phyloP scores from a whole-genome alignment of 306 rosid species.

The Parietaria judaica region DNA sequence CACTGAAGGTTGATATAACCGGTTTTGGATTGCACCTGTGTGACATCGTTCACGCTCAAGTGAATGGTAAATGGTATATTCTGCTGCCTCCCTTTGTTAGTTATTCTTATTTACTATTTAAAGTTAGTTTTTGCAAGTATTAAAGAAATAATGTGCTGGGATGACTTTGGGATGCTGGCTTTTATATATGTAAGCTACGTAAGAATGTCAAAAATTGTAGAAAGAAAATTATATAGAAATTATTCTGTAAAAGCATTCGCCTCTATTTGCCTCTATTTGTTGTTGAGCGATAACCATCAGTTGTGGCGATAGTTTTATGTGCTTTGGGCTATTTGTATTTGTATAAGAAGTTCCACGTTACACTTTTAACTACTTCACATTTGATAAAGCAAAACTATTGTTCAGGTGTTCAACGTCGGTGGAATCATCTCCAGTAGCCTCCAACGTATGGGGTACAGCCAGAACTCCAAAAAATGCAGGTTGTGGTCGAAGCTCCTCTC shows the following conservation, averaged over 20 bases:
- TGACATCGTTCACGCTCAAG: conserved; percentile 85
- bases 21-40: conserved; percentile 94
- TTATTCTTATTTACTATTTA: background rate
- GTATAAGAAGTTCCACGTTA: background rate
- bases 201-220: too few species aligned
- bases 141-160: too few species aligned
- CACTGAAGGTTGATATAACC: conserved; percentile 77
- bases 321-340: background rate
- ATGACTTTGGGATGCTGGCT: too few species aligned
- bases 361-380: background rate
- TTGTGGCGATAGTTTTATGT: background rate
- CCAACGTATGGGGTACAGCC: conserved; percentile 56
- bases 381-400: conserved; percentile 11
- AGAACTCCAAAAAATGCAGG: conserved; percentile 78
- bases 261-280: background rate
- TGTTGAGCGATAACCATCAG: background rate
- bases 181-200: too few species aligned
- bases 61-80: conserved; percentile 89
- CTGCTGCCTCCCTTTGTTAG: conserved; percentile 18
- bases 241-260: too few species aligned
- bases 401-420: conserved; percentile 86
- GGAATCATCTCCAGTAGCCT: conserved; percentile 66
- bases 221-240: background rate
- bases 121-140: too few species aligned
- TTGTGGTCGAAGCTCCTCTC: conserved; percentile 69